A percentile compares a stretch with the other conserved stretches of the same genome.
Conservation (phyloP, 805 yeast genomes). For the Cyberlindnera maritima region DNA sequence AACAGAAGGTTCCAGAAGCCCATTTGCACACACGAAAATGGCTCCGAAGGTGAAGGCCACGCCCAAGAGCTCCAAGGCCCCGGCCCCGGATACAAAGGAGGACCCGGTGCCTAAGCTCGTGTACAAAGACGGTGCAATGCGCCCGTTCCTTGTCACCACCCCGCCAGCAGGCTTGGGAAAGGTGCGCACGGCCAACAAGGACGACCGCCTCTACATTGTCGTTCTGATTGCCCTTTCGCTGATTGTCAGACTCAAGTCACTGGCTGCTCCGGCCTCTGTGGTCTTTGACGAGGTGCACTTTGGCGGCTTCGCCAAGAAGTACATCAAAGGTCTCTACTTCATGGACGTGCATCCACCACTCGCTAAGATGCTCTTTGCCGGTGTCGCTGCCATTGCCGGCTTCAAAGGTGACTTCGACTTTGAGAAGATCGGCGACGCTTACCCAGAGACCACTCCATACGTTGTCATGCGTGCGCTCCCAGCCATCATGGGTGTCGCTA, state of each 20-base stretch:
- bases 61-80: not conserved
- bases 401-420: slow-evolving; percentile 70
- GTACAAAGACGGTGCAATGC: slow-evolving; percentile 46
- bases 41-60: slow-evolving; percentile 18
- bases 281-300: slow-evolving; percentile 94
- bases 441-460: slow-evolving; percentile 59
- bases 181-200: slow-evolving; percentile 37
- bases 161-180: slow-evolving; percentile 41
- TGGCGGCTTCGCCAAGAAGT: slow-evolving; percentile 93
- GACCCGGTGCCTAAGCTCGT: slow-evolving; percentile 46
- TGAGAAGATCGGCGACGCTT: slow-evolving; percentile 60
- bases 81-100: slow-evolving; percentile 6
- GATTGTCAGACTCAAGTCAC: slow-evolving; percentile 55
- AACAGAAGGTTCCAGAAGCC: not conserved
- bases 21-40: slow-evolving; percentile 6
- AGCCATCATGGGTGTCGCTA: slow-evolving; percentile 64
- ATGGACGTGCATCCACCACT: slow-evolving; percentile 82
- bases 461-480: slow-evolving; percentile 68
- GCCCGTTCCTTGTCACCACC: slow-evolving; percentile 54
- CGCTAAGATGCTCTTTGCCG: slow-evolving; percentile 73
- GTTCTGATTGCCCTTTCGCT: slow-evolving; percentile 50
- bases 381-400: slow-evolving; percentile 64
- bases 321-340: slow-evolving; percentile 61
- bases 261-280: slow-evolving; percentile 72
- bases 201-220: slow-evolving; percentile 40